Base-by-base conservation (phyloP, 2,329 filamentous ascomycete species). In the Anthostomella pinea region DNA sequence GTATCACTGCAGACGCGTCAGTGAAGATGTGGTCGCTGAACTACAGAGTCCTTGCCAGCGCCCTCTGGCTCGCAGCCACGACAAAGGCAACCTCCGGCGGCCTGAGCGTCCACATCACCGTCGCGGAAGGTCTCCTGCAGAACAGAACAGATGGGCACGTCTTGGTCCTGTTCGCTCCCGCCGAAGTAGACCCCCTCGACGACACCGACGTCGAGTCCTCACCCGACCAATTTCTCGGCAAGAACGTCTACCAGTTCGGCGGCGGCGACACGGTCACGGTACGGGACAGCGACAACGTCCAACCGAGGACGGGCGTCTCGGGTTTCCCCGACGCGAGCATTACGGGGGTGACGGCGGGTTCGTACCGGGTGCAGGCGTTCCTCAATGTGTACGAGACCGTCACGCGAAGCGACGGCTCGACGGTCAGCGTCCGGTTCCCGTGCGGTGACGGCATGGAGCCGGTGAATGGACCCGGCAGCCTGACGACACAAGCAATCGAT, bases 131-230 rank as follows among this genome's bases (percentile, higher is more conserved):
- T 15, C 37, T 52, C 10, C 35, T 52, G 21, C 39, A 35, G 13
- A 40, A 41, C 24, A 30, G 20, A 4, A 16, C 45, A 23, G 44
- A 52, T 17, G 48, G 48, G 15, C 46, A 46, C n/a, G 42, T 52
- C 16, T 44, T 52, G n/a, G 39, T 52, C 25, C 48, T 52, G 36
- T 52, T 52, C 17, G 48, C 48, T n/a, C 48, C 48, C 7, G 44
- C 40, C 38, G 48, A 44, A 17, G 46, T 40, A 9, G 46, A 52
- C 30, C 48, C 48, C 5, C 46, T 52, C 8, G 42, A 45, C 8
- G 48, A 50, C 17, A 52, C 38, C 2, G 46, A 49, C n/a, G 48
- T 52, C 15, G 43, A 39, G 7, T 40, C 44, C 11, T 40, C 48
- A 5, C 48, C 48, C 8, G 50, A 52, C 22, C 39, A 52, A 33